Conservation (phyloP, 805 yeast genomes). For the Blastobotrys attinorum region DNA sequence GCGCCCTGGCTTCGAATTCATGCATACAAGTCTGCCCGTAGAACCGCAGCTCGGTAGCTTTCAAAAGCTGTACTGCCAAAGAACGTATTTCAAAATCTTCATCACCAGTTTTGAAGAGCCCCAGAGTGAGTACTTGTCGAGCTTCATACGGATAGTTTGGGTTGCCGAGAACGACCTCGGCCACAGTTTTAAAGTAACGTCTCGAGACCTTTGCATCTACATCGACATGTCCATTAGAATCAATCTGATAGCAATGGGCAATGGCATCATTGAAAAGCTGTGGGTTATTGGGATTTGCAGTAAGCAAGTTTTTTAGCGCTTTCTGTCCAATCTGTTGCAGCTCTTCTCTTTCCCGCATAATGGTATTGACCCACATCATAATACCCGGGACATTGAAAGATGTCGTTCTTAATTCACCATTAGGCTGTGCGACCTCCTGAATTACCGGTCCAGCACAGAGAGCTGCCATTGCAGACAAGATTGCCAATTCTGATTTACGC, state of each 20-base stretch:
- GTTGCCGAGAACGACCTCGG: constrained; percentile 50
- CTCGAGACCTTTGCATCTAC: constrained; percentile 43
- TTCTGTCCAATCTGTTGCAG: constrained; percentile 55
- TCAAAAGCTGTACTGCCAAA: constrained; percentile 65
- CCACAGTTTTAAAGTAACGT: constrained; percentile 63
- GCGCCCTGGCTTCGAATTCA: constrained; percentile 59
- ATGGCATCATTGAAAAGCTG: constrained; percentile 52
- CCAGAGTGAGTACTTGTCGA: constrained; percentile 64
- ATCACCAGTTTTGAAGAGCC: constrained; percentile 72
- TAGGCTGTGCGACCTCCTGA: constrained; percentile 30
- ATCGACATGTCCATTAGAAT: constrained; percentile 22
- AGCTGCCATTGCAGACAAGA: constrained; percentile 78
- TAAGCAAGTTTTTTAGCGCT: constrained; percentile 64
- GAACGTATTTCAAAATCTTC: constrained; percentile 59
- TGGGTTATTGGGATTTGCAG: constrained; percentile 46
- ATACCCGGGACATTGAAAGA: constrained; percentile 66
- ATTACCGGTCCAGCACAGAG: constrained; percentile 69
- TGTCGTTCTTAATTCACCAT: constrained; percentile 33
- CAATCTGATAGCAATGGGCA: constrained; percentile 53
- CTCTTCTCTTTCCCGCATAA: constrained; percentile 48
- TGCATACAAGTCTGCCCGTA: constrained; percentile 48
- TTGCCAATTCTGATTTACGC: constrained; percentile 57
- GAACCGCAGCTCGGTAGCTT: constrained; percentile 52
- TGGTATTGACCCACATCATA: constrained; percentile 72
- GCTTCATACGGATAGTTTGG: constrained; percentile 44